These are phyloP conservation scores for Ashbya aceris DNA, from an alignment of 1,139 yeast species.

Conservation along the genomic window DNA sequence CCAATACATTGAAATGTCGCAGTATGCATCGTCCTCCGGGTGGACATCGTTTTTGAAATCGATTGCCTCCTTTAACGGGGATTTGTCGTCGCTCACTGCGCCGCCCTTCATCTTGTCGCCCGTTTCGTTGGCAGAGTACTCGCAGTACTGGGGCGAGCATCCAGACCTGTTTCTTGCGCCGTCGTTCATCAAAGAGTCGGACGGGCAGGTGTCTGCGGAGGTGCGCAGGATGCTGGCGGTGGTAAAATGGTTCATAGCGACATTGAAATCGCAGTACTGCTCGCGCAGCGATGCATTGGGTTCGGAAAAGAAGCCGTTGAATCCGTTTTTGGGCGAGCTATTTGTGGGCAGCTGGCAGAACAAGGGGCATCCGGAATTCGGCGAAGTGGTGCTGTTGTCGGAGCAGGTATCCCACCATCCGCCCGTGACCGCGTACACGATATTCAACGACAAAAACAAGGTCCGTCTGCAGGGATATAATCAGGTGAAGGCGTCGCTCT, in stretches of 20 bases:
- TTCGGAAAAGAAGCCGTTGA: conserved; percentile 88
- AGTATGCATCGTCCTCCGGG: conserved; percentile 27
- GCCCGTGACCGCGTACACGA: conserved; percentile 82
- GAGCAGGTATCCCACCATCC: conserved; percentile 97
- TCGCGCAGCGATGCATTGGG: conserved; percentile 87
- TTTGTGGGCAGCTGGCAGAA: conserved; percentile 83
- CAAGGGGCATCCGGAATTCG: conserved; percentile 39
- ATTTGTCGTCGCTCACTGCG: conserved; percentile 85
- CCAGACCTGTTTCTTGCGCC: conserved; percentile 77
- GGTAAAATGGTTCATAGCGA: conserved; percentile 82
- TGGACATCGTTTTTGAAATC: conserved; percentile 90
- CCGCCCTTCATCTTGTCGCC: conserved; percentile 97
- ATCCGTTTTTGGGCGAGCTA: conserved; percentile 88
- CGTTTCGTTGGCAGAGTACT: conserved; percentile 78
- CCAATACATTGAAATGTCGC: conserved; percentile 16
- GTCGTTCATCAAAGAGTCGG: conserved; percentile 36
- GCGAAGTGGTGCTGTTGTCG: conserved; percentile 66
- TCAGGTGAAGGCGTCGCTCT: conserved; percentile 76
- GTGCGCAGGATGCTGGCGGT: conserved; percentile 60
- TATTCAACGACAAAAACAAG: conserved; percentile 61
- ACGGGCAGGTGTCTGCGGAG: conserved; percentile 25
- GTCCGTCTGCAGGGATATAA: conserved; percentile 77
- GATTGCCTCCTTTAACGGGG: conserved; percentile 90
- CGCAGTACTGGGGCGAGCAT: conserved; percentile 90
- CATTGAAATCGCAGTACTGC: conserved; percentile 87